A percentile compares a stretch with the other conserved stretches of the same genome.
Conservation (phyloP, 129 eudicot genomes). For the Artemisia tridentata region DNA sequence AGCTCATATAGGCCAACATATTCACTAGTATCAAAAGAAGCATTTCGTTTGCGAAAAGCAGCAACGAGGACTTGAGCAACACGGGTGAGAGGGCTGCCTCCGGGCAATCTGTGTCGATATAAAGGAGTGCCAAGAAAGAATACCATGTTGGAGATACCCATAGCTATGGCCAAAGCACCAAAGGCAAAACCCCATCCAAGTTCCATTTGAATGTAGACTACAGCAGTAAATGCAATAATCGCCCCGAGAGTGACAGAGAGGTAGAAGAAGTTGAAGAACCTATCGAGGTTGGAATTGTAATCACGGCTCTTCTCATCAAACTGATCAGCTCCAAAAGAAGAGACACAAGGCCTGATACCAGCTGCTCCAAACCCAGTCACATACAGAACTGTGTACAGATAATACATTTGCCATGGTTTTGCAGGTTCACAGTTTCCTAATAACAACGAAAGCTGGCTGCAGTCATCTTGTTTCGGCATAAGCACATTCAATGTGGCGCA, state of each 20-base stretch:
- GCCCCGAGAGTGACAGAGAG: conserved; percentile 90
- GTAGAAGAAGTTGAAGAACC: conserved; percentile 84
- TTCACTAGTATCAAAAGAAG: conserved; percentile 61
- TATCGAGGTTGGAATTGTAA: conserved; percentile 67
- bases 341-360: conserved; percentile 95
- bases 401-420: conserved; percentile 78
- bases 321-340: conserved; percentile 96
- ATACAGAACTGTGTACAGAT: conserved; percentile 66
- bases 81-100: conserved; percentile 95
- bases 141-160: conserved; percentile 74
- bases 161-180: conserved; percentile 77
- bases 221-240: conserved; percentile 75
- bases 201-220: conserved; percentile 76
- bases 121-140: conserved; percentile 84
- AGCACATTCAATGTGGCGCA: conserved; percentile 57
- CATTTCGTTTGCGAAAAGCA: conserved; percentile 76
- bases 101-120: conserved; percentile 78
- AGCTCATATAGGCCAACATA: conserved; percentile 77
- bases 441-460: conserved; percentile 69
- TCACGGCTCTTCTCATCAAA: conserved; percentile 73
- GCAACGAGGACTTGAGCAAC: conserved; percentile 91
- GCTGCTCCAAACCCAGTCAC: conserved; percentile 90
- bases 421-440: conserved; percentile 80
- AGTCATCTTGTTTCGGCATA: conserved; percentile 73
- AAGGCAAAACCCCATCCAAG: conserved; percentile 92